Evolutionary conservation across 768 basidiomycete genomes (phyloP), one percentile per base, ranked within the genome.

Genomic region (Mycena crocata): DNA sequence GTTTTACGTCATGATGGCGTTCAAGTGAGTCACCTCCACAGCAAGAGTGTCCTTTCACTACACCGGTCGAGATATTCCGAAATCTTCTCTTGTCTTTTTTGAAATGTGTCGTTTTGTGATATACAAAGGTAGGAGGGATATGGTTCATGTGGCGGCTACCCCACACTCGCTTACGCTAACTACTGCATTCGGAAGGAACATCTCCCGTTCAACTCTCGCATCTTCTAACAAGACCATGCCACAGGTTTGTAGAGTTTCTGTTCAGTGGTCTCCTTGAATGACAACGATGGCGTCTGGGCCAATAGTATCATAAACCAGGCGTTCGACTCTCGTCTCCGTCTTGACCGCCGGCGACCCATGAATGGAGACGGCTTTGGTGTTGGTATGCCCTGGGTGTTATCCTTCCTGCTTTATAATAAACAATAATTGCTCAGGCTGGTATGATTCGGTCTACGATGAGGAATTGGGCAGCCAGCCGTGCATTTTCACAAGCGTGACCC

Each of bases 221-320:
- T 85, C 87, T 98, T n/a, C 85, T 98, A 71, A 99, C 96, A 46
- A 86, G 93, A 51, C 97, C 97, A 55, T 91, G 91, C 66, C 97
- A 98, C 81, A 95, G 93, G 4, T 98, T 98, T 81, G 98, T 96
- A 77, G 97, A 97, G n/a, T n/a, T n/a, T n/a, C n/a, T n/a, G n/a
- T n/a, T n/a, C n/a, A n/a, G n/a, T n/a, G n/a, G n/a, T n/a, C n/a
- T n/a, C n/a, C n/a, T n/a, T n/a, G n/a, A n/a, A n/a, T n/a, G n/a
- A n/a, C n/a, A n/a, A n/a, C n/a, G n/a, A n/a, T n/a, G n/a, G n/a
- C n/a, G n/a, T n/a, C n/a, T n/a, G n/a, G n/a, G n/a, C n/a, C n/a
- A n/a, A n/a, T n/a, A n/a, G n/a, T n/a, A n/a, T n/a, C n/a, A n/a
- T n/a, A n/a, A n/a, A n/a, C n/a, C n/a, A n/a, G 81, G 95, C 97